Conservation (phyloP, 176 grass and related monocot species). For the Saccharum spontaneum region DNA sequence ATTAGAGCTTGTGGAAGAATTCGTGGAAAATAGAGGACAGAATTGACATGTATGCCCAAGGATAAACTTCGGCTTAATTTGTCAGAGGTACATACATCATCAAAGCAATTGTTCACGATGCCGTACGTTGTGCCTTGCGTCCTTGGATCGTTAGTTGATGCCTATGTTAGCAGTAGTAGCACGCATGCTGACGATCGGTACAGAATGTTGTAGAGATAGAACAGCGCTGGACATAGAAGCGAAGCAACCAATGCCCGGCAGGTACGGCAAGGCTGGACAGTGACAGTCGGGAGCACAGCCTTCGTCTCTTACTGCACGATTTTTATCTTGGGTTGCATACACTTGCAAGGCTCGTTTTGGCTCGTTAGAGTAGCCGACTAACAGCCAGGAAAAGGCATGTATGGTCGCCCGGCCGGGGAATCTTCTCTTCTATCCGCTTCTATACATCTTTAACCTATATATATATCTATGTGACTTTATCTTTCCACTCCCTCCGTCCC, state of each 20-base stretch:
- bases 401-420: neutral
- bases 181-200: neutral
- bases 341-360: slow-evolving; percentile 1
- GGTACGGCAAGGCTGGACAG: neutral
- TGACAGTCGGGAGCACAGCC: neutral
- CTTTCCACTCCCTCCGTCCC: too few relatives aligned
- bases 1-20: neutral
- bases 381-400: neutral
- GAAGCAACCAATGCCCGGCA: neutral
- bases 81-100: neutral
- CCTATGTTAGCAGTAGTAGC: neutral
- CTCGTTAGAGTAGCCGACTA: neutral
- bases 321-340: neutral
- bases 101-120: neutral
- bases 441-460: too few relatives aligned
- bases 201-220: neutral
- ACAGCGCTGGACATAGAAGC: neutral
- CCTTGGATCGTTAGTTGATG: neutral
- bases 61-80: neutral
- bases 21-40: neutral
- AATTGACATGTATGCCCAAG: neutral
- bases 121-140: neutral
- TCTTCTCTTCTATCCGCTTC: too few relatives aligned
- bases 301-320: neutral
- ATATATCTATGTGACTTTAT: too few relatives aligned